These are phyloP conservation scores for Leccinum angustisporum DNA, from an alignment of 1,284 basidiomycete species.

Conservation along the genomic window DNA sequence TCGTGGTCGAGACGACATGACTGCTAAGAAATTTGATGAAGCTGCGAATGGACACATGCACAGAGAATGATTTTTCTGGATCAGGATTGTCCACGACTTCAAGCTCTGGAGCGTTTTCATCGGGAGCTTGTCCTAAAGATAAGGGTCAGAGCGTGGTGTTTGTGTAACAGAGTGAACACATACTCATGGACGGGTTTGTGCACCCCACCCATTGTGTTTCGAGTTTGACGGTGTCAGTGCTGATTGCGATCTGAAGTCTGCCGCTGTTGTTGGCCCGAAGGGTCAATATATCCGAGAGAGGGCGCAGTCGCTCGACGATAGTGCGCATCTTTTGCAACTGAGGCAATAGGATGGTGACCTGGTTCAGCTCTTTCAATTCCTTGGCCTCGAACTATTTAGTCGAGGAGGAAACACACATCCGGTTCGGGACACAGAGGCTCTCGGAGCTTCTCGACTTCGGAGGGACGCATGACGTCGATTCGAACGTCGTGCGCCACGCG, in stretches of 20 bases:
- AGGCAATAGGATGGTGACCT: constrained; percentile 85
- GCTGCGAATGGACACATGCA: constrained; percentile 71
- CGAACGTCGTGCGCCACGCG: constrained; percentile 70
- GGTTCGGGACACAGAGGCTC: constrained; percentile 89
- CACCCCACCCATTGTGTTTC: constrained; percentile 81
- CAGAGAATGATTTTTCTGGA: constrained; percentile 59
- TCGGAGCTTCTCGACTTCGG: constrained; percentile 67
- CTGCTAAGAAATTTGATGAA: constrained; percentile 84
- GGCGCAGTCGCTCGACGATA: constrained; percentile 72
- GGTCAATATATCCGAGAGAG: constrained; percentile 75
- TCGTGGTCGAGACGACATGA: constrained; percentile 82
- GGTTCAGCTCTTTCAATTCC: constrained; percentile 4
- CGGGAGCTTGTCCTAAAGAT: constrained; percentile 26
- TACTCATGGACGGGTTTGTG: constrained; percentile 66
- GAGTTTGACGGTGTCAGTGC: constrained; percentile 70
- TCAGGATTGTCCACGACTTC: constrained; percentile 42
- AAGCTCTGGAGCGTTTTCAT: constrained; percentile 37
- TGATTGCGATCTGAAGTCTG: constrained; percentile 65
- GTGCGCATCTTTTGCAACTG: constrained; percentile 76
- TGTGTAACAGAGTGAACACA: constrained; percentile 22
- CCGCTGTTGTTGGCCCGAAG: constrained; percentile 69
- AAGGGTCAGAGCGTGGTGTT: constrained; percentile 2
- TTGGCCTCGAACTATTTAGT: background rate
- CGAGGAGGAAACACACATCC: constrained; percentile 52
- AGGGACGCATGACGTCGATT: constrained; percentile 74